Evolutionary conservation across 768 basidiomycete genomes (phyloP), one percentile per base, ranked within the genome.

Genomic region (Mycena capillaripes): DNA sequence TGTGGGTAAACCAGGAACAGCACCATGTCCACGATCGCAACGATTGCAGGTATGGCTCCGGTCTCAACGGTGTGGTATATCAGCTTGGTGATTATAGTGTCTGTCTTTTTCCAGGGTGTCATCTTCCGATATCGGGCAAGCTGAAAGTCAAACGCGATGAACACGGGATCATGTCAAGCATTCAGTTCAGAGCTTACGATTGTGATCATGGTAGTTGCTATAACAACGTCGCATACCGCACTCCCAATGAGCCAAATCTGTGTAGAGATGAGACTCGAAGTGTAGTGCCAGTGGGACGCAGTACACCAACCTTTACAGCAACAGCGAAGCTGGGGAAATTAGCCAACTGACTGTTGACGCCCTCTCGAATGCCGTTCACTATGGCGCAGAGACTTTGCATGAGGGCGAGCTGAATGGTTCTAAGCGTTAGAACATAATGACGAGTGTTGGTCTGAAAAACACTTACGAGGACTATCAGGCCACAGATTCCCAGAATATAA

Each of bases 211-310:
- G 60, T 32, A 2, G 38, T 1, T 1, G 66, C 57, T 2, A 73
- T 68, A 1, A 73, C 27, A 7, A 69, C 46, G 32, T 73, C 66
- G 38, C 62, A 65, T 6, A 63, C 67, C 5, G 72, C 72, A 29
- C 50, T 50, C 2, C 66, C 63, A 57, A 71, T 66, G 48, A 76
- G 29, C 76, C 78, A 70, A 42, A 77, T 59, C 71, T 72, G 25
- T 2, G 11, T 4, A 7, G 11, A 1, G 19, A 42, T 27, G 19
- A 12, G 23, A 29, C 23, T 27, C 27, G 23, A 19, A 25, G 25
- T 8, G 11, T 8, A 30, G 2, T 29, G 1, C 5, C 21, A 48
- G 7, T n/a, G 23, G 16, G 29, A n/a, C n/a, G n/a, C n/a, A 21
- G 0, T 11, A 21, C 4, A n/a, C 30, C 2, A 0, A 72, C 71